Evolutionary conservation across 345 rosid species (phyloP), one percentile per base, ranked within the genome.

Genomic region (Euphorbia pulcherrima): DNA sequence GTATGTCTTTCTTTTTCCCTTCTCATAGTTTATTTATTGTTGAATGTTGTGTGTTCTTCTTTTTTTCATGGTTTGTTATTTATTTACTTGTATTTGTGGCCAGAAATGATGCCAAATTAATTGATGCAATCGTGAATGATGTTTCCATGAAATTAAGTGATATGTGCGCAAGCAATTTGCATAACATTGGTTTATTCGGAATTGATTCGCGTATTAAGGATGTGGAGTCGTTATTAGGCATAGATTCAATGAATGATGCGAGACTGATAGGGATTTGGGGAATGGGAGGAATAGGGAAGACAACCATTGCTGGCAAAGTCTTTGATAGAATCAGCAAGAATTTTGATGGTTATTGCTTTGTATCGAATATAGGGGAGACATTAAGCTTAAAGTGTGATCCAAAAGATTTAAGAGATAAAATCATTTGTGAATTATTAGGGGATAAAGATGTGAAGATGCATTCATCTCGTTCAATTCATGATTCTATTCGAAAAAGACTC

Each of bases 191-290:
- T 4, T 64, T 64, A 17, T 50, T 26, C 47, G 67, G 67, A 28
- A 27, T 64, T 64, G 55, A 46, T 64, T 64, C 14, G 1, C 40
- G 44, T 1, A 23, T 48, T 2, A 5, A 47, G 39, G 24, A 28
- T 2, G 57, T 64, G 16, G 41, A 64, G 35, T 51, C 26, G 13
- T 51, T 64, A n/a, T 44, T 44, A 44, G 12, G 50, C 16, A 16
- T 64, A 2, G 0, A 20, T 2, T 18, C 24, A 9, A 29, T 6
- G 2, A 33, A 4, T 60, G 56, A 48, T 17, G 33, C 16, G 12
- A n/a, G 56, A 18, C 17, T 21, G 6, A 1, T 64, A 27, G 68
- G 68, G 29, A 64, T 64, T 8, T 64, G 68, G 68, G 68, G 68
- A 11, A 47, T 64, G 41, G 68, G 56, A 0, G 57, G 67, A 2